These are phyloP conservation scores for Cryptococcus sp. DNA, from an alignment of 1,284 basidiomycete species.

Conservation along the genomic window DNA sequence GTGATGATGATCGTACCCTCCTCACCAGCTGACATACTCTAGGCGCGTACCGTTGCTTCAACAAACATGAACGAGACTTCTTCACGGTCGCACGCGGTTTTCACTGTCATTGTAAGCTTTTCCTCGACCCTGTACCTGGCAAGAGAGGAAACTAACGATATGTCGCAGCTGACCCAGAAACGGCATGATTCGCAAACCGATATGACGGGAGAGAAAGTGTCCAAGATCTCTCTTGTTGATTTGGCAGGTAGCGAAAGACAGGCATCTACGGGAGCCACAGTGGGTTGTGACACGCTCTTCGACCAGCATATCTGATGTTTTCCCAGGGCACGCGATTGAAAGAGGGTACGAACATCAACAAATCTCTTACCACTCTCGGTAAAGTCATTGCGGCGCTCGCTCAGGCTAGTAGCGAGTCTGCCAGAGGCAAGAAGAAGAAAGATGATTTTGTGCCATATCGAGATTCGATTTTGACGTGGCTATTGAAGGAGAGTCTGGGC, in stretches of 20 bases:
- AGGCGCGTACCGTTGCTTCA: constrained; percentile 90
- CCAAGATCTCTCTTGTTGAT: constrained; percentile 91
- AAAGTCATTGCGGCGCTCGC: constrained; percentile 95
- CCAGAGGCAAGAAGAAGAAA: constrained; percentile 74
- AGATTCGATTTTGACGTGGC: constrained; percentile 94
- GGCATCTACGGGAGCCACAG: constrained; percentile 92
- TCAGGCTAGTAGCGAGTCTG: constrained; percentile 64
- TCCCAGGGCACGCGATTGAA: constrained; percentile 76
- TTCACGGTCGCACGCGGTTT: constrained; percentile 95
- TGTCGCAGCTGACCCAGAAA: constrained; percentile 74
- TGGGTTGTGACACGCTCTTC: constrained; percentile 15
- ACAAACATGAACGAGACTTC: constrained; percentile 99
- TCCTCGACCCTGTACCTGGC: too few species aligned
- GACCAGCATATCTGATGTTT: constrained; percentile 5
- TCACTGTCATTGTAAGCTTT: constrained; percentile 70
- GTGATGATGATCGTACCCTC: too few species aligned
- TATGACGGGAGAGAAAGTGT: constrained; percentile 92
- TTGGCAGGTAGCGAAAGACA: constrained; percentile 96
- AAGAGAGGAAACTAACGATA: constrained; percentile 7
- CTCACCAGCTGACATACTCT: neutral
- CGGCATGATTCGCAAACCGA: constrained; percentile 76
- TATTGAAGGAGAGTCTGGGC: constrained; percentile 94
- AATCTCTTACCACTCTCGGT: constrained; percentile 92
- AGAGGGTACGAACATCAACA: constrained; percentile 98
- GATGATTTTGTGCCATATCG: constrained; percentile 93